Evolutionary conservation across 2,329 filamentous ascomycete species (phyloP).

Genomic region (Aspergillus terreus): DNA sequence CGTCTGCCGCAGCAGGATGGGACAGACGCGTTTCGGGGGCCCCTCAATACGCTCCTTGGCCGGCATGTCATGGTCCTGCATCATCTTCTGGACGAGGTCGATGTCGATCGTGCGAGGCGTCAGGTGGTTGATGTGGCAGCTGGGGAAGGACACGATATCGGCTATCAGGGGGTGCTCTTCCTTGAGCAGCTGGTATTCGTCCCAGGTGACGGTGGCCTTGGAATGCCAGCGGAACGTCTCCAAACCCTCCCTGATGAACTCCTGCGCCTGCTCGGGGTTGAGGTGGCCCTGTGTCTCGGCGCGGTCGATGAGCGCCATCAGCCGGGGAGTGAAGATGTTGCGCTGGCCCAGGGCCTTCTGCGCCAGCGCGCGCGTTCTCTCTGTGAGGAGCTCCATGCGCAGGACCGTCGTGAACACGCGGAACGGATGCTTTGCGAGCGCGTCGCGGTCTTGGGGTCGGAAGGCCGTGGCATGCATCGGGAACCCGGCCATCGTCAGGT

Average conservation of each 20-base stretch:
- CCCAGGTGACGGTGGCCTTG: constrained; percentile 36
- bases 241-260: constrained; percentile 44
- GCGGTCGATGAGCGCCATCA: constrained; percentile 35
- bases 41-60: constrained; percentile 53
- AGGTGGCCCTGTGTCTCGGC: constrained; percentile 32
- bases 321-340: constrained; percentile 40
- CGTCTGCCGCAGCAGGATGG: constrained; percentile 51
- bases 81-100: constrained; percentile 40
- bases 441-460: constrained; percentile 35
- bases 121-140: constrained; percentile 53
- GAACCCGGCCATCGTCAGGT: constrained; percentile 45
- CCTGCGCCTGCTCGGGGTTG: constrained; percentile 25
- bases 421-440: constrained; percentile 45
- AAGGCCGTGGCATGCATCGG: constrained; percentile 54
- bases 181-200: constrained; percentile 42
- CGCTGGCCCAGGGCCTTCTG: constrained; percentile 33
- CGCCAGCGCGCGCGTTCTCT: constrained; percentile 30
- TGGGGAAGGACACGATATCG: constrained; percentile 44
- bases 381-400: constrained; percentile 41
- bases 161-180: constrained; percentile 48
- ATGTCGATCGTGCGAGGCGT: constrained; percentile 53
- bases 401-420: constrained; percentile 42
- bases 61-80: constrained; percentile 40
- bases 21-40: constrained; percentile 43
- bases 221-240: constrained; percentile 49